phyloP scores from a whole-genome alignment of 1,139 yeast species.

The Suhomyces kunorum region DNA sequence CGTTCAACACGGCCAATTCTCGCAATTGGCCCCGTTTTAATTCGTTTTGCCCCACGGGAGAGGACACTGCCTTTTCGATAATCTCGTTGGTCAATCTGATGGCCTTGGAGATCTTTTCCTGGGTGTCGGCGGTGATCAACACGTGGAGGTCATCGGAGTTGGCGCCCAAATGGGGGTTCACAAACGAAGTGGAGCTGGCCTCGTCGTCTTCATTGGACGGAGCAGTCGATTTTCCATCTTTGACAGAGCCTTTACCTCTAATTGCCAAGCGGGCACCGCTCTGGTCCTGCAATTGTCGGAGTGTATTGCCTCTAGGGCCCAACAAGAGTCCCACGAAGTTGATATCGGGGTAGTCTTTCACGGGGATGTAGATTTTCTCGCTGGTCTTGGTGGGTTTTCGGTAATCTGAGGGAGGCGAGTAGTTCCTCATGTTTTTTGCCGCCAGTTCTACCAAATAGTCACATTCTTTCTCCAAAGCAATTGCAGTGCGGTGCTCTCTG shows the following conservation, averaged over 20 bases:
- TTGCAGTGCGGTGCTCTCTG: slow-evolving; percentile 64
- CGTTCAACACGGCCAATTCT: slow-evolving; percentile 90
- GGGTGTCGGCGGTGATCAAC: slow-evolving; percentile 79
- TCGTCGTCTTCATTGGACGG: slow-evolving; percentile 33
- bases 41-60: slow-evolving; percentile 94
- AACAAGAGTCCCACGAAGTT: slow-evolving; percentile 88
- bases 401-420: slow-evolving; percentile 78
- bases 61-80: slow-evolving; percentile 76
- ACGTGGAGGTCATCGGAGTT: slow-evolving; percentile 80
- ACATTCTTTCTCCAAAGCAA: slow-evolving; percentile 73
- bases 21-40: slow-evolving; percentile 87
- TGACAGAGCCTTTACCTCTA: slow-evolving; percentile 92
- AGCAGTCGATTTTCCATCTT: slow-evolving; percentile 73
- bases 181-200: slow-evolving; percentile 22
- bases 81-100: slow-evolving; percentile 72
- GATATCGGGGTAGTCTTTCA: slow-evolving; percentile 83
- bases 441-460: slow-evolving; percentile 76
- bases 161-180: slow-evolving; percentile 29
- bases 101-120: slow-evolving; percentile 75
- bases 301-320: slow-evolving; percentile 95
- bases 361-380: slow-evolving; percentile 86
- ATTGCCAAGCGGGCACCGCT: slow-evolving; percentile 87
- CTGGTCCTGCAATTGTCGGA: slow-evolving; percentile 75
- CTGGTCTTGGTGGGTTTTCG: slow-evolving; percentile 66
- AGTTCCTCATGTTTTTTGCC: slow-evolving; percentile 71